A percentile compares a stretch with the other conserved stretches of the same genome.
These are phyloP conservation scores for Apiospora hydei DNA, from an alignment of 2,329 filamentous ascomycete species.

Conservation along the genomic window DNA sequence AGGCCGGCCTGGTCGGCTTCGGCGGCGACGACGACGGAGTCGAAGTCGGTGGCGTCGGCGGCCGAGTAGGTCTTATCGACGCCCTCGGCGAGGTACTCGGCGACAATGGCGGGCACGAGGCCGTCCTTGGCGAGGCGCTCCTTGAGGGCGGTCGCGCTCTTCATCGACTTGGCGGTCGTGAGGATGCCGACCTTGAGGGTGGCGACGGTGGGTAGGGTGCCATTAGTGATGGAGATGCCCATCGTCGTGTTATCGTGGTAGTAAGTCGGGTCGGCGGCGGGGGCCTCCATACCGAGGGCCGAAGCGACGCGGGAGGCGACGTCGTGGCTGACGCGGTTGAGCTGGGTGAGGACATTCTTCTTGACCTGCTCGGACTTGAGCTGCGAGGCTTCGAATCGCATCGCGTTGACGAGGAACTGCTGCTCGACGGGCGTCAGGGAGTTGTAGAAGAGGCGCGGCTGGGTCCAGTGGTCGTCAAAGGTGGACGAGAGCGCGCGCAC, in stretches of 20 bases:
- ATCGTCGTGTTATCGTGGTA: conserved; percentile 74
- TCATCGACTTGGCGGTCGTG: conserved; percentile 53
- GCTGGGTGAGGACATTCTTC: conserved; percentile 70
- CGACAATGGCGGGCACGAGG: conserved; percentile 66
- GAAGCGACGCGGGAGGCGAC: conserved; percentile 69
- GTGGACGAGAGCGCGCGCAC: conserved; percentile 65
- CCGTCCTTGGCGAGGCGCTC: conserved; percentile 55
- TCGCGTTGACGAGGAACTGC: conserved; percentile 75
- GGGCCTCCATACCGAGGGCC: conserved; percentile 66
- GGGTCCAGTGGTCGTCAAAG: conserved; percentile 76
- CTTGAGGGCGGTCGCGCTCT: conserved; percentile 58
- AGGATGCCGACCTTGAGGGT: conserved; percentile 71
- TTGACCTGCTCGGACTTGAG: conserved; percentile 64
- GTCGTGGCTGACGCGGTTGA: conserved; percentile 74
- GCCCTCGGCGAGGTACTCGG: conserved; percentile 60
- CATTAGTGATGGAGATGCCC: conserved; percentile 65
- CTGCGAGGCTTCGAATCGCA: conserved; percentile 73
- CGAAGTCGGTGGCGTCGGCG: conserved; percentile 68
- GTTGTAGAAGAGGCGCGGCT: conserved; percentile 78
- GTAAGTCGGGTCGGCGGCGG: conserved; percentile 65
- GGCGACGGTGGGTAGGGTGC: conserved; percentile 65
- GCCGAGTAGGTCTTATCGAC: conserved; percentile 71
- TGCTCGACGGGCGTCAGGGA: conserved; percentile 70
- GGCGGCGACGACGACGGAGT: conserved; percentile 66
- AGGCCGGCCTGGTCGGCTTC: conserved; percentile 55